Base-by-base conservation (phyloP, 306 rosid genomes). In the Calophaca sinica region DNA sequence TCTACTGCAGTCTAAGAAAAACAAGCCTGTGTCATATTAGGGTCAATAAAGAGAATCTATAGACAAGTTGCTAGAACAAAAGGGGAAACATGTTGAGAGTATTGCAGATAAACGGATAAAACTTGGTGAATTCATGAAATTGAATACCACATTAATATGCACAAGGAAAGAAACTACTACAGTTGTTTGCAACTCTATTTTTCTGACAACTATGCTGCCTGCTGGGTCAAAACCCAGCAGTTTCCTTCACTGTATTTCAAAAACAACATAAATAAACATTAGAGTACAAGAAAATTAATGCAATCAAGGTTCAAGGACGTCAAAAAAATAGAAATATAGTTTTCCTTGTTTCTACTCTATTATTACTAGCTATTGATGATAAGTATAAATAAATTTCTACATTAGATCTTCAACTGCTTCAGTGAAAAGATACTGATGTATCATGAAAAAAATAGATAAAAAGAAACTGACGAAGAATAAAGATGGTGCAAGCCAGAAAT, bases 1-100 rank as follows among this genome's bases (percentile, higher is more conserved):
- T 66, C 45, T 49, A n/a, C 51, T 66, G 74, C 67, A 72, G 53
- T 61, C 8, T 49, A 10, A 42, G 62, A 79, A 55, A 68, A 39
- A 58, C 39, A 74, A 63, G 33, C 10, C 28, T 14, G 13, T 49
- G 54, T 58, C 13, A 75, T 13, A 32, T 46, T 38, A 29, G 38
- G 26, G 63, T 46, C 29, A 35, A 64, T 26, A 61, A 57, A 31
- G 64, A 58, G 63, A 50, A 59, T 51, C 38, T 74, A n/a, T 50
- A 51, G 59, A 32, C 15, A 71, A 65, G 53, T 63, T 54, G 38
- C 62, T 41, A 32, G 13, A 48, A 6, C 20, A 57, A 53, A 14
- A 54, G 41, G 26, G 55, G 46, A 70, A 54, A 28, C 15, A 54
- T 26, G 11, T 6, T 7, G 67, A 45, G 11, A 45, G 8, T 38